Evolutionary conservation across 257 asterid species (phyloP).

Genomic region (Solanum pimpinellifolium): DNA sequence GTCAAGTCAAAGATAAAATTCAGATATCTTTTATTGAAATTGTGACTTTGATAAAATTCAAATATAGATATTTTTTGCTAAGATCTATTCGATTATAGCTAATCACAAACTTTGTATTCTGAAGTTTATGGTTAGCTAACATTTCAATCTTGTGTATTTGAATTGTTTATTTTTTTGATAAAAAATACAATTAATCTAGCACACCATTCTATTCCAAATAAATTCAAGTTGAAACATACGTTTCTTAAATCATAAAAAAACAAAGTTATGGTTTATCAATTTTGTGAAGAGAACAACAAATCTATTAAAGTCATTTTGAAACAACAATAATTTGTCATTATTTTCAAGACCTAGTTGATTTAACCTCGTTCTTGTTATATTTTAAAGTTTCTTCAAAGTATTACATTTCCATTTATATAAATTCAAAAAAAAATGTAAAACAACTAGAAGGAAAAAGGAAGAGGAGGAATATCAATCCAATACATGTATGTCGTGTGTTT

Average conservation of each 20-base stretch:
- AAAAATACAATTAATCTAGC: too few relatives aligned
- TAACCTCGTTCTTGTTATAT: background rate
- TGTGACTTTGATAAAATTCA: too few relatives aligned
- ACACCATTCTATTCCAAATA: too few relatives aligned
- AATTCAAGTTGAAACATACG: too few relatives aligned
- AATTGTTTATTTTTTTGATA: too few relatives aligned
- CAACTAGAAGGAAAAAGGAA: background rate
- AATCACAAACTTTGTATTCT: too few relatives aligned
- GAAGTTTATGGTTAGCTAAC: background rate
- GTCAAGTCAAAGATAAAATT: accelerated
- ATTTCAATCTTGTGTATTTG: background rate
- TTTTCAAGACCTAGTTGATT: background rate
- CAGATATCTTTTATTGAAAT: too few relatives aligned
- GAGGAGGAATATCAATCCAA: background rate
- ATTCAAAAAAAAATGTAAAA: too few relatives aligned
- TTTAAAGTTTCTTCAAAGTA: background rate
- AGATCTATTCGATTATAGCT: background rate
- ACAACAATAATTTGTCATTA: background rate
- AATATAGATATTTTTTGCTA: too few relatives aligned
- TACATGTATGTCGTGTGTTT: too few relatives aligned
- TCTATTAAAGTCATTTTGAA: too few relatives aligned
- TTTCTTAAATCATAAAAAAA: background rate
- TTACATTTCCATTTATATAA: background rate
- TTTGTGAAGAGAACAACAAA: background rate
- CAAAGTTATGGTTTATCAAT: too few relatives aligned